These are phyloP conservation scores for Spathaspora jeffriesii DNA, from an alignment of 1,139 yeast species.

Conservation along the genomic window DNA sequence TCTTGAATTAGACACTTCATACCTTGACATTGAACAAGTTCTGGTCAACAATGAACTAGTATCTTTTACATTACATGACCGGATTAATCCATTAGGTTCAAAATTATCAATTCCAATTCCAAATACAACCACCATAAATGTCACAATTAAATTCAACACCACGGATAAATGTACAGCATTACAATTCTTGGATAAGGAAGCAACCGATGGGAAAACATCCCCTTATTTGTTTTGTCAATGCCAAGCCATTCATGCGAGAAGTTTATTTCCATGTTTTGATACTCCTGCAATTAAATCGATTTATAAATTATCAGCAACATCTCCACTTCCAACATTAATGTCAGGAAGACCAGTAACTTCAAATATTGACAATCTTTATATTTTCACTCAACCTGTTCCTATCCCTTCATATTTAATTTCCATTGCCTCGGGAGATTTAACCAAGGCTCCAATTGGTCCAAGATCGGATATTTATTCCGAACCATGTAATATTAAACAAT, in stretches of 20 bases:
- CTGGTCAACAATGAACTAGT: slow-evolving; percentile 39
- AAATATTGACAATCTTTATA: slow-evolving; percentile 25
- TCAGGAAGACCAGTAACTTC: slow-evolving; percentile 54
- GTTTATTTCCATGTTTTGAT: slow-evolving; percentile 88
- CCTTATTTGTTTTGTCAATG: slow-evolving; percentile 90
- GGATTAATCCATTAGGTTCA: slow-evolving; percentile 70
- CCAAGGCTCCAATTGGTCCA: slow-evolving; percentile 75
- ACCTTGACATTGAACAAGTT: slow-evolving; percentile 49
- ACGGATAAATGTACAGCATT: slow-evolving; percentile 80
- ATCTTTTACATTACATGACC: slow-evolving; percentile 40
- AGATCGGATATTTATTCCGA: slow-evolving; percentile 83
- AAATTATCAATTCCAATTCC: slow-evolving; percentile 22
- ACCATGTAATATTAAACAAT: slow-evolving; percentile 64
- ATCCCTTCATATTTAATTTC: slow-evolving; percentile 86
- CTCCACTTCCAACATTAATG: slow-evolving; percentile 68
- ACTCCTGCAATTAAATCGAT: slow-evolving; percentile 83
- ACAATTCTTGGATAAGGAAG: slow-evolving; percentile 78
- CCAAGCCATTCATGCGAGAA: slow-evolving; percentile 89
- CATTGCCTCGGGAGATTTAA: slow-evolving; percentile 81
- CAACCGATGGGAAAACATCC: slow-evolving; percentile 70
- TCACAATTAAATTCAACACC: slow-evolving; percentile 60
- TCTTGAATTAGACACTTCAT: slow-evolving; percentile 65
- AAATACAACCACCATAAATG: slow-evolving; percentile 5
- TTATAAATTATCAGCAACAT: slow-evolving; percentile 58
- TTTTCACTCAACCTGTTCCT: slow-evolving; percentile 74